phyloP scores from a whole-genome alignment of 805 yeast genomes.

The Candida maris region DNA sequence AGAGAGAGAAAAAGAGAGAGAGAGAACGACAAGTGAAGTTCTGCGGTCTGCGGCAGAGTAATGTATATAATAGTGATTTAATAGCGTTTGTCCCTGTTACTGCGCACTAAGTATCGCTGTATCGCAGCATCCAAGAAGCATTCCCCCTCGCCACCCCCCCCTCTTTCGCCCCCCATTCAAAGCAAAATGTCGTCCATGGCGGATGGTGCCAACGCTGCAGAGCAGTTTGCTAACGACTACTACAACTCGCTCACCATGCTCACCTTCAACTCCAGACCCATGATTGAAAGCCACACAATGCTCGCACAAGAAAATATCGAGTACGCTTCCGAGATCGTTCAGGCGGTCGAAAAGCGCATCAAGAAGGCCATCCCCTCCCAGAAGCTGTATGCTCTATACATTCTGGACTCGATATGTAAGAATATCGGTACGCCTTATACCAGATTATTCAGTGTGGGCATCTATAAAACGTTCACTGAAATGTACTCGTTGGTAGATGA shows the following conservation, averaged over 20 bases:
- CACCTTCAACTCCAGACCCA: slow-evolving; percentile 86
- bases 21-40: background rate
- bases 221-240: slow-evolving; percentile 55
- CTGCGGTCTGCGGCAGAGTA: background rate
- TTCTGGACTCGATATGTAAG: slow-evolving; percentile 88
- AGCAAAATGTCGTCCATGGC: background rate
- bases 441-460: slow-evolving; percentile 64
- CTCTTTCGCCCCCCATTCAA: background rate
- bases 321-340: slow-evolving; percentile 72
- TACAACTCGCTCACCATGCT: slow-evolving; percentile 66
- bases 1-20: no score
- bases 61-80: background rate
- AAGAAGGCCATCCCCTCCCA: slow-evolving; percentile 76
- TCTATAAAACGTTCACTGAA: slow-evolving; percentile 67
- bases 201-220: slow-evolving; percentile 5
- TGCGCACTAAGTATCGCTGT: background rate
- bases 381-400: slow-evolving; percentile 78
- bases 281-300: slow-evolving; percentile 77
- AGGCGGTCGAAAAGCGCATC: slow-evolving; percentile 71
- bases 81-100: background rate
- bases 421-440: slow-evolving; percentile 89
- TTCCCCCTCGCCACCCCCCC: no score
- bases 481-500: slow-evolving; percentile 80
- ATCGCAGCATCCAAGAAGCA: no score
- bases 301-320: slow-evolving; percentile 82